phyloP scores from a whole-genome alignment of 129 eudicot genomes.

The Solidago caesia region DNA sequence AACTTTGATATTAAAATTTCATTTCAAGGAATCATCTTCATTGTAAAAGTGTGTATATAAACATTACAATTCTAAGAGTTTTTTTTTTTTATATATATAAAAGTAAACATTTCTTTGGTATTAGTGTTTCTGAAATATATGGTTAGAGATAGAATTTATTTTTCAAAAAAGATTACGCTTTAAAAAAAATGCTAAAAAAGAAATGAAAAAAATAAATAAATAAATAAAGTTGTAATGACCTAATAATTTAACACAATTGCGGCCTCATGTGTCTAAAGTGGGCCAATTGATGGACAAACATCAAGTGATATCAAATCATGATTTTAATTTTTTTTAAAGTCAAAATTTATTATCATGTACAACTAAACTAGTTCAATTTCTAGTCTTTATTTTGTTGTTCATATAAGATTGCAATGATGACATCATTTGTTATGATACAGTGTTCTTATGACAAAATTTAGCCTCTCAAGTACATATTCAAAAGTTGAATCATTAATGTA shows the following conservation, averaged over 20 bases:
- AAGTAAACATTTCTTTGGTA: too few relatives aligned
- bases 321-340: constrained; percentile 19
- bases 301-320: constrained; percentile 30
- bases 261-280: constrained; percentile 15
- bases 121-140: too few relatives aligned
- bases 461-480: constrained; percentile 8
- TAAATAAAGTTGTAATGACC: too few relatives aligned
- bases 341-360: constrained; percentile 24
- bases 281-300: constrained; percentile 17
- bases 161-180: too few relatives aligned
- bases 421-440: constrained; percentile 3
- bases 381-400: constrained; percentile 20
- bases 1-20: too few relatives aligned
- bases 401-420: constrained; percentile 16
- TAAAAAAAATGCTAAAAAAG: too few relatives aligned
- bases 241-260: neutral
- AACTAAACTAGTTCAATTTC: constrained; percentile 19
- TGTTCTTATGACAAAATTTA: constrained; percentile 3
- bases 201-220: too few relatives aligned
- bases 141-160: too few relatives aligned
- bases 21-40: too few relatives aligned
- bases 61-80: too few relatives aligned
- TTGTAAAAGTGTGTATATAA: too few relatives aligned
- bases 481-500: constrained; percentile 21
- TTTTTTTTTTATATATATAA: too few relatives aligned